Evolutionary conservation across 805 yeast species (phyloP), one percentile per base, ranked within the genome.

Genomic region (Hagleromyces aurorensis): DNA sequence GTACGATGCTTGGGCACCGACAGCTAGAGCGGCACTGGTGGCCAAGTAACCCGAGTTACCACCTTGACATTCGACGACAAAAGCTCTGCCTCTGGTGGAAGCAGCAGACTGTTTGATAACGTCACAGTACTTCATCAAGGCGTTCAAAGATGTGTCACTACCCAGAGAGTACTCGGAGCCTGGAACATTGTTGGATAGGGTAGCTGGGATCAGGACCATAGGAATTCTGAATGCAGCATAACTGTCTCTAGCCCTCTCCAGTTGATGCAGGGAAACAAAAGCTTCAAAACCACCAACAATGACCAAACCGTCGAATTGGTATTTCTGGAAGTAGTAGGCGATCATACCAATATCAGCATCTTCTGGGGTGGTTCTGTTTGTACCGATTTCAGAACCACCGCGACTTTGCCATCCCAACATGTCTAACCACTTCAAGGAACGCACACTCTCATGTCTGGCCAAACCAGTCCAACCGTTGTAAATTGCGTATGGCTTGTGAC

Each of bases 231-330:
- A 80, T 6, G 76, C 70, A 13, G 87, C 84, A 52, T 74, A 81
- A 44, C 65, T 66, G 12, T 56, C 44, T 52, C 82, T 68, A 14
- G 79, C 76, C 29, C 58, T 59, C 43, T 75, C 73, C 46, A 81
- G 64, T 59, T 79, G 75, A 48, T 78, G 69, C 46, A 81, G 64
- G 6, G 89, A 72, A n/a, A 69, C 66, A 45, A 78, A 78, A 4
- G 82, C 83, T 59, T 81, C 93, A 52, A 81, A 81, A 1, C 93
- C 93, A 50, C 93, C 93, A 42, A 80, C 76, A 13, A 81, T 60
- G 27, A 81, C 61, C 49, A 81, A 64, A 16, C 91, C 93, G 44
- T 81, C 75, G 44, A 81, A 67, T 27, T 69, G 57, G 56, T 71
- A 72, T 46, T 78, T 75, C 52, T 77, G 79, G 46, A 81, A 72